Percentiles rank a stretch among this genome's conserved stretches.
phyloP scores from a whole-genome alignment of 2,329 filamentous ascomycete genomes.

The Stemphylium beticola region DNA sequence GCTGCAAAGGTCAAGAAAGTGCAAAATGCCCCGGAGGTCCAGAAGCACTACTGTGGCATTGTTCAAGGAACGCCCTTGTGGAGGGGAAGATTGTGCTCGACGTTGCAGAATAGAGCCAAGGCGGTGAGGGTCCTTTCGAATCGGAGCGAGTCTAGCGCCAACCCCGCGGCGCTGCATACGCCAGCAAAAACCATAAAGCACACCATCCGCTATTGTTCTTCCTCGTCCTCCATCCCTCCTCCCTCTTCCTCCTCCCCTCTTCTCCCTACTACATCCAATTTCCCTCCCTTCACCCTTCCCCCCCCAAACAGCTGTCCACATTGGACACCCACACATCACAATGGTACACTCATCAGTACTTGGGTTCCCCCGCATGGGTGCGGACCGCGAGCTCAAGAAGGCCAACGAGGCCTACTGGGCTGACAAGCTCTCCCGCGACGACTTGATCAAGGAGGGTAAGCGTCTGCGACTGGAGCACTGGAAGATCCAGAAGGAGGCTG shows the following conservation, averaged over 20 bases:
- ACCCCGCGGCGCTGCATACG: constrained; percentile 16
- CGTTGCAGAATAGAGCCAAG: constrained; percentile 3
- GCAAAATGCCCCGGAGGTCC: not conserved
- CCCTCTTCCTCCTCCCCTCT: not conserved
- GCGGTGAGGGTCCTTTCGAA: constrained; percentile 9
- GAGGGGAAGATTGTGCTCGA: constrained; percentile 1
- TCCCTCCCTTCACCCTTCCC: constrained; percentile 13
- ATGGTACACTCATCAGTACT: constrained; percentile 74
- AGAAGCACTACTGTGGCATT: not conserved
- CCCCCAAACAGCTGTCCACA: constrained; percentile 16
- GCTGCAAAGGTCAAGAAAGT: not conserved
- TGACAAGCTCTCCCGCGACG: constrained; percentile 89
- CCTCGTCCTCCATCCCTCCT: constrained; percentile 2
- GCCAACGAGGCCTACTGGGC: constrained; percentile 98
- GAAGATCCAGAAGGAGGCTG: constrained; percentile 99
- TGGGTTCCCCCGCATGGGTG: constrained; percentile 99
- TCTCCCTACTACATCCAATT: not conserved
- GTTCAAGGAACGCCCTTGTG: not conserved
- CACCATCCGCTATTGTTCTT: constrained; percentile 36
- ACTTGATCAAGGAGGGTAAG: constrained; percentile 94
- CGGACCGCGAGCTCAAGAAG: constrained; percentile 99
- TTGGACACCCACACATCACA: constrained; percentile 28
- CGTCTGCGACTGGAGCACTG: constrained; percentile 95
- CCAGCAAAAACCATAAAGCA: constrained; percentile 45
- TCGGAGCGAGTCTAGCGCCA: constrained; percentile 2